Percentiles rank a stretch among this genome's conserved stretches.
Conservation (phyloP, 2,329 filamentous ascomycete genomes). For the Penicillium sp. region DNA sequence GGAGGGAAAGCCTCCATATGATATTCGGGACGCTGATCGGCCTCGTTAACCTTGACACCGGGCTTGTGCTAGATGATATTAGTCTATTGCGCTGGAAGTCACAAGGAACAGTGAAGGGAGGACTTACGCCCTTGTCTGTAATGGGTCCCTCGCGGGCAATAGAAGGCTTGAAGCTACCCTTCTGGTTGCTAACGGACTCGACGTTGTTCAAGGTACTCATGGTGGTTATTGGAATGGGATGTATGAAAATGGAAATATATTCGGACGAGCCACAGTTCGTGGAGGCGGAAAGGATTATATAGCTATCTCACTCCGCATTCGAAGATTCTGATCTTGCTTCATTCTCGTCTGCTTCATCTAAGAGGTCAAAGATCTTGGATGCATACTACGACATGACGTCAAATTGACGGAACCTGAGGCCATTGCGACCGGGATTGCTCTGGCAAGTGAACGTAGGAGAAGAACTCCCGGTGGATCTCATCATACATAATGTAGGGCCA, state of each 20-base stretch:
- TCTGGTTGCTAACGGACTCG: constrained; percentile 49
- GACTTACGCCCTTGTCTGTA: constrained; percentile 54
- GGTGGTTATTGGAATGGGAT: constrained; percentile 2
- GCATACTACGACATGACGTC: constrained; percentile 5
- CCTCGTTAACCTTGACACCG: constrained; percentile 57
- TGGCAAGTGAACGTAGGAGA: background rate
- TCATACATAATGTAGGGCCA: background rate
- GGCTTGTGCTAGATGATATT: constrained; percentile 56
- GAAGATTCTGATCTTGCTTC: background rate
- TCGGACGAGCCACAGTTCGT: background rate
- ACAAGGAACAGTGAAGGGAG: background rate
- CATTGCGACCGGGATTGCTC: background rate
- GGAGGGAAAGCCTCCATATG: constrained; percentile 58
- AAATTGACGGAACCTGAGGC: constrained; percentile 5
- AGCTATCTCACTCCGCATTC: background rate
- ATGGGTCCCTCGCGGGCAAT: constrained; percentile 54
- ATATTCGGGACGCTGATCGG: constrained; percentile 62
- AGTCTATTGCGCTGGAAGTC: constrained; percentile 8
- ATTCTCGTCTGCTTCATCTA: background rate
- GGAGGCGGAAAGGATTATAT: background rate
- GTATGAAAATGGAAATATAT: background rate
- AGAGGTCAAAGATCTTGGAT: background rate
- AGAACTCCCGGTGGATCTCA: background rate
- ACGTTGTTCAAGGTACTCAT: constrained; percentile 43
- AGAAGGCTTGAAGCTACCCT: constrained; percentile 57